These are phyloP conservation scores for Coemansia biformis DNA, from an alignment of 192 early-diverging fungal genomes.

Conservation along the genomic window DNA sequence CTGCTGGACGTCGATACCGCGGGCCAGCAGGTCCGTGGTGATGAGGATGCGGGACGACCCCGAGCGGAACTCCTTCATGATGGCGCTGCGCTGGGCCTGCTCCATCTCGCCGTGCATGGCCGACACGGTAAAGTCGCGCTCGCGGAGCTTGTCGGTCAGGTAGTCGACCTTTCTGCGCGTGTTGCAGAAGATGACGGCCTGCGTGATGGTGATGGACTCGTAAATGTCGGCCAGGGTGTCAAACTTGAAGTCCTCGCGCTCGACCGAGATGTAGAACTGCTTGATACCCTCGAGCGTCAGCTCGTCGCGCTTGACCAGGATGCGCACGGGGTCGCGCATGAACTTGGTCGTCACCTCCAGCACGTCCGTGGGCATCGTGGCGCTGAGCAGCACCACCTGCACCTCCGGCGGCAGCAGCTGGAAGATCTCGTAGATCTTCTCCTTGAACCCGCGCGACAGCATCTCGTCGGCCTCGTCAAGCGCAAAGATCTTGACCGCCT, in stretches of 20 bases:
- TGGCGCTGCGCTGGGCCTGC: conserved; percentile 88
- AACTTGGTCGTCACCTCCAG: conserved; percentile 95
- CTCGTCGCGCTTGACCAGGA: conserved; percentile 97
- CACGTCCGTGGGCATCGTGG: conserved; percentile 94
- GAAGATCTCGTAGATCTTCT: conserved; percentile 97
- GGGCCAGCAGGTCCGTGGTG: conserved; percentile 95
- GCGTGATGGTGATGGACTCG: conserved; percentile 96
- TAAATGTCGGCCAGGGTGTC: conserved; percentile 98
- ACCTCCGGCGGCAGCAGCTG: conserved; percentile 79
- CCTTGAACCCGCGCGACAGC: conserved; percentile 98
- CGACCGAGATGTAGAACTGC: conserved; percentile 98
- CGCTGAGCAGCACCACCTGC: conserved; percentile 95
- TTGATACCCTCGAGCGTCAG: conserved; percentile 92
- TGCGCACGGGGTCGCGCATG: conserved; percentile 98
- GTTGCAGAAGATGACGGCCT: conserved; percentile 99
- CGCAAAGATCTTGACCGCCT: conserved; percentile 93
- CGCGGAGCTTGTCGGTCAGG: conserved; percentile 93
- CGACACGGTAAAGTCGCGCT: conserved; percentile 89
- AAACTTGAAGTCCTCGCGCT: conserved; percentile 99
- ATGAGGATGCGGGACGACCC: conserved; percentile 94
- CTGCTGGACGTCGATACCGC: conserved; percentile 99
- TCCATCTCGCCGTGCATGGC: conserved; percentile 99
- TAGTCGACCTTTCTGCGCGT: conserved; percentile 99
- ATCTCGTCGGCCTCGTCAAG: conserved; percentile 99
- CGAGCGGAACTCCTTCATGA: conserved; percentile 99